Percentiles rank a stretch among this genome's conserved stretches.
Conservation (phyloP, 139 green algal species). For the Raphidocelis subcapitata region DNA sequence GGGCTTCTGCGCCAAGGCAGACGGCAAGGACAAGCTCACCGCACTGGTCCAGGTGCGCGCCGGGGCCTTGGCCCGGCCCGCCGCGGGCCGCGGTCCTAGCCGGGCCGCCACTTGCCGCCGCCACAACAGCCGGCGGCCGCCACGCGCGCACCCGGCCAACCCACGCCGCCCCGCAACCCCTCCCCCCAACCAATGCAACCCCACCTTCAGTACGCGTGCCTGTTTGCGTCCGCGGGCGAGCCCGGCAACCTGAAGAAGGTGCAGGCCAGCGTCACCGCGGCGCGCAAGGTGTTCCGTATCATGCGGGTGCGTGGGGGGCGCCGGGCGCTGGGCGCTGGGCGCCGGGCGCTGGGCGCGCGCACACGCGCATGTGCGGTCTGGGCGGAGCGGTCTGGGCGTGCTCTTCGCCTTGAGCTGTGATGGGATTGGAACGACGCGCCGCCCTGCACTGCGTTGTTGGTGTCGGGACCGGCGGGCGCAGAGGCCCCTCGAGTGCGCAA, state of each 20-base stretch:
- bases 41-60: conserved; percentile 80
- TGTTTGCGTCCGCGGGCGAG: conserved; percentile 86
- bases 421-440: too few relatives aligned
- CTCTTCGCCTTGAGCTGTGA: too few relatives aligned
- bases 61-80: neutral
- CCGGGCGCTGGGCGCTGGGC: too few relatives aligned
- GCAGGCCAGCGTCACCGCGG: conserved; percentile 82
- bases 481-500: too few relatives aligned
- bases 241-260: conserved; percentile 87
- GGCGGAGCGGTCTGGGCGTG: too few relatives aligned
- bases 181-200: too few relatives aligned
- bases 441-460: too few relatives aligned
- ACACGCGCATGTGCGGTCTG: too few relatives aligned
- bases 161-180: neutral
- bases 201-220: conserved; percentile 77
- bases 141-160: too few relatives aligned
- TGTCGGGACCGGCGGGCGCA: too few relatives aligned
- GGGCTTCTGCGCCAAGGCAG: conserved; percentile 83
- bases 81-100: neutral
- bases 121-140: too few relatives aligned
- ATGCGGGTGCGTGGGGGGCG: conserved; percentile 52
- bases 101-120: neutral
- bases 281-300: conserved; percentile 89
- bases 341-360: too few relatives aligned
- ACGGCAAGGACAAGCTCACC: conserved; percentile 94